phyloP scores from a whole-genome alignment of 768 basidiomycete genomes.

The Leccinum boreale region DNA sequence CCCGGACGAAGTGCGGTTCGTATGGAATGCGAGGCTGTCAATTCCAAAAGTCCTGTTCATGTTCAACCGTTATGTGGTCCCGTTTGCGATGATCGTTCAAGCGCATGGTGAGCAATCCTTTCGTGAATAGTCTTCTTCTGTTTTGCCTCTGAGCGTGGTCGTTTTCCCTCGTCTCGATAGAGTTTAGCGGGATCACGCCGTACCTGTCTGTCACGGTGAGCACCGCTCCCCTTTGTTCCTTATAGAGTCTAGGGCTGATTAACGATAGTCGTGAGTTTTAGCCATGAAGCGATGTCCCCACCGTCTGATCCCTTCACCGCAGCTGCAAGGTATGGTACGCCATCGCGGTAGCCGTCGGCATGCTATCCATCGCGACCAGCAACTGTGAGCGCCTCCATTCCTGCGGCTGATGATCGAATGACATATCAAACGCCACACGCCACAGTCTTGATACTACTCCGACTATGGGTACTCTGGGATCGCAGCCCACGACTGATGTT shows the following conservation, averaged over 20 bases:
- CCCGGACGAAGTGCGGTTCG: conserved; percentile 30
- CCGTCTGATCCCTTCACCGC: conserved; percentile 1
- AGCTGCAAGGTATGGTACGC: conserved; percentile 27
- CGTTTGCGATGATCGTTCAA: conserved; percentile 28
- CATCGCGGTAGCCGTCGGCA: conserved; percentile 27
- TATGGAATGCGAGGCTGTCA: conserved; percentile 30
- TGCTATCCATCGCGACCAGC: conserved; percentile 34
- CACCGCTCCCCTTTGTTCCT: neutral
- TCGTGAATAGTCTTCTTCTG: neutral
- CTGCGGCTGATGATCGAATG: neutral
- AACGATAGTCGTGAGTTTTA: neutral
- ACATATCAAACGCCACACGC: neutral
- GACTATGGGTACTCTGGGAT: conserved; percentile 35
- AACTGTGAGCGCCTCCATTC: conserved; percentile 31
- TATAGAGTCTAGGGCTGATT: neutral
- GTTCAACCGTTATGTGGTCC: conserved; percentile 34
- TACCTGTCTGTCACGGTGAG: conserved; percentile 20
- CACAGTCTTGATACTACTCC: conserved; percentile 34
- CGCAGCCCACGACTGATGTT: conserved; percentile 26
- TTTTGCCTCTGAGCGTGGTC: no score
- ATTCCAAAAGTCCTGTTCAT: conserved; percentile 33
- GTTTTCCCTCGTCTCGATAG: conserved; percentile 14
- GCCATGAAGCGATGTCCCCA: no score
- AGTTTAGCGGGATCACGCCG: conserved; percentile 17
- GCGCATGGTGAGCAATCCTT: conserved; percentile 26